phyloP scores from a whole-genome alignment of 2,329 filamentous ascomycete species.

The Fusarium pininemorale region DNA sequence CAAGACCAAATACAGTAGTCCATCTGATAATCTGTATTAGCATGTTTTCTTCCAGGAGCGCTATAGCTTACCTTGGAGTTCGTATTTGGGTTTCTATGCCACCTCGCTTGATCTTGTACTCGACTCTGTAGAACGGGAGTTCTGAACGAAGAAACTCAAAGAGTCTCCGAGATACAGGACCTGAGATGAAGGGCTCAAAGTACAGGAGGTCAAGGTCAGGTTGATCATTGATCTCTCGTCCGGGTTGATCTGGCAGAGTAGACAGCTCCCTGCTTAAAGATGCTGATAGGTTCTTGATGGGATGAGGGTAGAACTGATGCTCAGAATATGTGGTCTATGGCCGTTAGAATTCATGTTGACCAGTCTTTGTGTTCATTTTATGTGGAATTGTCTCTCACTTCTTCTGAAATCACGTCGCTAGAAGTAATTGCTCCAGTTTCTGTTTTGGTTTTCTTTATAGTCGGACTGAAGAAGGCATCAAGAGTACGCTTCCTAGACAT shows the following conservation, averaged over 20 bases:
- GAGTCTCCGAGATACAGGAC: conserved; percentile 62
- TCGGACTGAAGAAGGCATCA: conserved; percentile 69
- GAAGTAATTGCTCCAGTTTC: not conserved
- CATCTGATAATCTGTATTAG: conserved; percentile 42
- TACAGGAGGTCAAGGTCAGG: conserved; percentile 78
- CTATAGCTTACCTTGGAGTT: conserved; percentile 56
- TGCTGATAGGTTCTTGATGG: conserved; percentile 56
- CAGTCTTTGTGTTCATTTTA: not conserved
- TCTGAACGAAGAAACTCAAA: conserved; percentile 77
- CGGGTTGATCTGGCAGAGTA: conserved; percentile 61
- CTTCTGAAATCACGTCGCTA: conserved; percentile 1
- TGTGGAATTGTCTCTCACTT: not conserved
- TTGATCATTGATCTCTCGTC: conserved; percentile 69
- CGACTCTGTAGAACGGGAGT: conserved; percentile 79
- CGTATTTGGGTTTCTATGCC: conserved; percentile 68
- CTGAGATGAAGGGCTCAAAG: conserved; percentile 76
- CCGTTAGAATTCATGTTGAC: not conserved
- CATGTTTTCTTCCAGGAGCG: not conserved
- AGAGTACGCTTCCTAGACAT: conserved; percentile 63
- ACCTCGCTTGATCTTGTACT: conserved; percentile 76
- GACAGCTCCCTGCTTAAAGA: conserved; percentile 51
- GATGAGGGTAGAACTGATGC: conserved; percentile 60
- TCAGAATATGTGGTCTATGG: conserved; percentile 45
- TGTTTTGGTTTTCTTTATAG: conserved; percentile 39
- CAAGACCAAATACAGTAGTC: conserved; percentile 67